Evolutionary conservation across 2,329 filamentous ascomycete species (phyloP), one percentile per base, ranked within the genome.

Genomic region (Colletotrichum aenigma): DNA sequence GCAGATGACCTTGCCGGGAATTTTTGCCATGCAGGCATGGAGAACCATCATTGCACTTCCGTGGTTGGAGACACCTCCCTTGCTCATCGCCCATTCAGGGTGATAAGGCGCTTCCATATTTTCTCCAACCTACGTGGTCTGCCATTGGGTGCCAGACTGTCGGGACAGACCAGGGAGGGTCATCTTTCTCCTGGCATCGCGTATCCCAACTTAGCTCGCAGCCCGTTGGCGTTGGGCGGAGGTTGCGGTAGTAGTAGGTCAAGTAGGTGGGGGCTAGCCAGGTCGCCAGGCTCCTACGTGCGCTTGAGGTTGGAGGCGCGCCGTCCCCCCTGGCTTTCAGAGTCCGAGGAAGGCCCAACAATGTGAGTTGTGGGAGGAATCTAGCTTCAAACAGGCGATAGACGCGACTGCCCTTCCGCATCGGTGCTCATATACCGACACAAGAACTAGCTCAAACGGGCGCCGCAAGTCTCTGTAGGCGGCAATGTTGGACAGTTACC

Each of bases 21-120:
- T 26, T 73, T 71, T 67, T 65, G 73, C 55, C 70, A 73, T 73
- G 73, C 73, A 69, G 56, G 56, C 36, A 64, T 34, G 48, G 62
- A 26, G 69, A 67, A 58, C 26, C 60, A 56, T 65, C 38, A 55
- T 55, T 52, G 38, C n/a, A 21, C 48, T 43, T 36, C 38, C 55
- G 43, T 52, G 10, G 43, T 52, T 52, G n/a, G 43, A 38, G 60
- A 73, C 34, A 43, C n/a, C 43, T 62, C 38, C 62, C 64, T 68
- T 56, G 62, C 38, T 26, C 26, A 28, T 65, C 70, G n/a, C 30
- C 34, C 64, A 38, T 69, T 36, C 43, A 65, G n/a, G 28, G n/a
- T 26, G 64, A 64, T 68, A 28, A 73, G 56, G 48, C n/a, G 32
- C 61, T 34, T 34, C 21, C 21, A 38, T 28, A 24, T 64, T 36